Percentiles rank a stretch among this genome's conserved stretches.
Evolutionary conservation across 306 rosid genomes (phyloP).

Genomic region (Vigna nakashimae): DNA sequence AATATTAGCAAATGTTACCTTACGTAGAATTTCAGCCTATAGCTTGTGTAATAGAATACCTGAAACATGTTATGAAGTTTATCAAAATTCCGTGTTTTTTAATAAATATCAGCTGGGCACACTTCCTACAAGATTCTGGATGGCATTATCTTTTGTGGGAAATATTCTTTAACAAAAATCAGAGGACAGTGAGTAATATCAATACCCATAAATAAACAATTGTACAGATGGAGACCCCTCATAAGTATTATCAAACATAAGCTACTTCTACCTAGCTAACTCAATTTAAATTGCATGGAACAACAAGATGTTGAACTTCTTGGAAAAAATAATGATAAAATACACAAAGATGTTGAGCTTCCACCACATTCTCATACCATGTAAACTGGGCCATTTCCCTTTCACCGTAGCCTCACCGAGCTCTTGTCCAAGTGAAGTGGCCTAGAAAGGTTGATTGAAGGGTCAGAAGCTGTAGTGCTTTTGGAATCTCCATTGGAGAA

Average conservation of each 20-base stretch:
- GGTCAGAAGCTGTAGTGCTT: conserved; percentile 80
- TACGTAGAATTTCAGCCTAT: not conserved
- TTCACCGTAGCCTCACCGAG: conserved; percentile 53
- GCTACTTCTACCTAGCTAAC: conserved; percentile 42
- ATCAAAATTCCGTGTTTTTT: not conserved
- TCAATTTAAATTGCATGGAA: conserved; percentile 46
- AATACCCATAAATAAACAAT: conserved; percentile 37
- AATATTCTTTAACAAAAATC: not conserved
- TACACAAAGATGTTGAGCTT: conserved; percentile 36
- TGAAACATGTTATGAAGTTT: not conserved
- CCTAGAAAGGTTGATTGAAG: conserved; percentile 67
- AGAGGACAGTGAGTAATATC: conserved; percentile 5
- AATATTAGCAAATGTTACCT: not conserved
- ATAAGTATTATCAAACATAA: conserved; percentile 42
- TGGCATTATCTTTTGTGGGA: not conserved
- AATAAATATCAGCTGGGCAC: not conserved
- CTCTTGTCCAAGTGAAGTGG: conserved; percentile 69
- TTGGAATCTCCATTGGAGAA: conserved; percentile 78
- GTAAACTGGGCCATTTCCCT: conserved; percentile 12
- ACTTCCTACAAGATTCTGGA: not conserved
- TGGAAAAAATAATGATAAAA: conserved; percentile 37
- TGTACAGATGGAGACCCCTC: conserved; percentile 44
- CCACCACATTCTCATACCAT: conserved; percentile 28
- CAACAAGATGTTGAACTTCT: conserved; percentile 83
- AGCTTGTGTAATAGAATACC: not conserved